Base-by-base conservation (phyloP, 371 early-diverging fungal species). In the Dentiscutata heterogama region DNA sequence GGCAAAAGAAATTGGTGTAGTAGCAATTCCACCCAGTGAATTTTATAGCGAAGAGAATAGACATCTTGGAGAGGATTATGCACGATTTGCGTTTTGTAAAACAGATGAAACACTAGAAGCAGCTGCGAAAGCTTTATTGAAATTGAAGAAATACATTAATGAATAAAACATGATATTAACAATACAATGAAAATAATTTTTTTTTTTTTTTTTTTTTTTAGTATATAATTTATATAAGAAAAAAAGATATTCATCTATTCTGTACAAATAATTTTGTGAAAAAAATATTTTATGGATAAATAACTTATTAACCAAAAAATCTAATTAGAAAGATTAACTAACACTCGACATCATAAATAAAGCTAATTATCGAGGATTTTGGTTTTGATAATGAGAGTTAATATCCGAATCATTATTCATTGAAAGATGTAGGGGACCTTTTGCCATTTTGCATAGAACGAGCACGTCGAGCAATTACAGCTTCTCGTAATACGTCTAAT, bases 1-100 rank as follows among this genome's bases (percentile, higher is more conserved):
- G 70, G 94, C 96, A 29, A 95, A 93, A 84, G 95, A 96, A 82
- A 94, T 95, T 81, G 97, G 97, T 29, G 97, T 98, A 1, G 94
- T 95, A 11, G 94, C 96, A 39, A 98, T 98, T 83, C 99, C 99
- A 51, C 95, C 97, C 2, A 92, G 94, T 46, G 95, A 96, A 85
- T 98, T 98, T 83, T 97, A 97, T 84, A 92, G 90, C 53, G 88
- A 88, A 71, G 92, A 91, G 10, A 92, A 96, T 82, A 91, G 90
- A 84, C 83, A 86, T 11, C 83, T 96, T 61, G 96, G 96, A 3
- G 91, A 92, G 51, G 85, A 95, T 82, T 94, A 92, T 84, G 94
- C 95, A 20, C 90, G 99, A 54, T 97, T 98, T 84, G 96, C 97
- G 50, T 98, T 97, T 85, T 97, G 98, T 89, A 98, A 98, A 87